A percentile compares a stretch with the other conserved stretches of the same genome.
Conservation (phyloP, 805 yeast species). For the Debaryomyces tyrocola region DNA sequence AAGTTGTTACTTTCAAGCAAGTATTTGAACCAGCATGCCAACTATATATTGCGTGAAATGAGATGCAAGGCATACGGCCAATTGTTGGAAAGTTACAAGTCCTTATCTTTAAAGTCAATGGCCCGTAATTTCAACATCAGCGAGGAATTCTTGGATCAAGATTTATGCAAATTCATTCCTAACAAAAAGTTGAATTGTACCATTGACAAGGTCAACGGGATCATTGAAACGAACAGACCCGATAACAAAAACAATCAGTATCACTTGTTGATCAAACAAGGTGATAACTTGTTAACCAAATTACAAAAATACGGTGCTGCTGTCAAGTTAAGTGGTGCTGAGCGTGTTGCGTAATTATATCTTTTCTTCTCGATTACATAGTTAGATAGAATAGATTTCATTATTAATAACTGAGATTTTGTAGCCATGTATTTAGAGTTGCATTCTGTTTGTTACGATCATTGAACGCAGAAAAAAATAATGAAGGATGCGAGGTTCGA, state of each 20-base stretch:
- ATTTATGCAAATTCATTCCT: constrained; percentile 87
- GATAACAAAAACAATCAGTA: constrained; percentile 95
- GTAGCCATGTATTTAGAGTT: no score
- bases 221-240: constrained; percentile 93
- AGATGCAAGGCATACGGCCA: constrained; percentile 94
- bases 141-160: constrained; percentile 81
- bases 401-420: no score
- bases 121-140: constrained; percentile 91
- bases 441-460: no score
- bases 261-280: constrained; percentile 83
- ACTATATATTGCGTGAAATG: constrained; percentile 86
- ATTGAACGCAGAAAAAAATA: constrained; percentile 20
- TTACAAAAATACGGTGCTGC: constrained; percentile 97
- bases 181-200: constrained; percentile 93
- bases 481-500: constrained; percentile 54
- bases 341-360: constrained; percentile 43
- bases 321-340: constrained; percentile 92
- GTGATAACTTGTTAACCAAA: constrained; percentile 89
- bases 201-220: constrained; percentile 92
- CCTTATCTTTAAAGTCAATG: constrained; percentile 88
- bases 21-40: constrained; percentile 75
- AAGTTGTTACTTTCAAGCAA: constrained; percentile 59
- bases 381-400: background rate
- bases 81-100: constrained; percentile 89
- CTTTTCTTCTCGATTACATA: background rate